Base-by-base conservation (phyloP, 495 filamentous ascomycete genomes). In the Pseudomonodictys pantanalensis region DNA sequence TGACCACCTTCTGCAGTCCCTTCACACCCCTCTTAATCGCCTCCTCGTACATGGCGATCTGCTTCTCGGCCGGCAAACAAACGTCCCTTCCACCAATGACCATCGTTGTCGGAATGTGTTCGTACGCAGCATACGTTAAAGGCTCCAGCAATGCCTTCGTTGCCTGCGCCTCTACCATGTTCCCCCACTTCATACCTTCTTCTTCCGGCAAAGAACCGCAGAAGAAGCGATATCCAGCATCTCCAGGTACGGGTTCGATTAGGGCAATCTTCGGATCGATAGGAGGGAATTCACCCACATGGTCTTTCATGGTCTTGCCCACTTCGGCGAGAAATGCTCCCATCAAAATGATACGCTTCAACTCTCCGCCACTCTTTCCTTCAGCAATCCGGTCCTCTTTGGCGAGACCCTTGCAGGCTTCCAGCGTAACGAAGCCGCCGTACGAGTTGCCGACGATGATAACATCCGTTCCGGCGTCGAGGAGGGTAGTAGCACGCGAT, bases 381-480 rank as follows among this genome's bases (percentile, higher is more conserved):
- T 15, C 38, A 3, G 38, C n/a, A n/a, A n/a, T n/a, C n/a, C n/a
- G 41, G 41, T 44, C 41, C 8, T 7, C 8, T 7, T 20, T 10
- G n/a, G n/a, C 8, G n/a, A 50, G 15, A 7, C 28, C 28, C n/a
- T 50, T 50, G 47, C 15, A 25, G 24, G 24, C 24, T 50, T 50
- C 47, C 9, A 18, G n/a, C 11, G 47, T 26, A 26, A 50, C 3
- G 24, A 50, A 50, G 47, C 47, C 47, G 28, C 47, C 47, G 24
- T 50, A 50, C 3, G 47, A 50, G 47, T 50, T 50, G 7, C 24
- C 47, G 3, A 50, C 47, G 6, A 50, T 18, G 2, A 50, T 17
- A 26, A 50, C 7, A 17, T 28, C 25, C 22, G 29, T 23, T n/a
- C 43, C 43, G 2, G 43, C 43, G 18, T 46, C 20, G 2, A 46